Evolutionary conservation across 768 basidiomycete genomes (phyloP).

Genomic region (Tylopilus sp.): DNA sequence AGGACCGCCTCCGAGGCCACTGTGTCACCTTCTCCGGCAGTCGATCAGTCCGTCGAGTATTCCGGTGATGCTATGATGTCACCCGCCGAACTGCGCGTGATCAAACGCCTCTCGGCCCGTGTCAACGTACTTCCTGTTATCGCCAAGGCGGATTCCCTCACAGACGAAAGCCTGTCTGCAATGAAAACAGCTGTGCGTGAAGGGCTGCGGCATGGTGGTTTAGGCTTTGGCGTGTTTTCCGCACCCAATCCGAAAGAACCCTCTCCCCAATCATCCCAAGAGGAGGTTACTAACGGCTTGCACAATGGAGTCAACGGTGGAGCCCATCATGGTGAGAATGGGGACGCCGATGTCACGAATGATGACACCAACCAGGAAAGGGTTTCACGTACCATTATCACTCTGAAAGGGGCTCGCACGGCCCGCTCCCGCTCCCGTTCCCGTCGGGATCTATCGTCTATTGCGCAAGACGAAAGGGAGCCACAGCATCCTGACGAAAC

Average conservation of each 20-base stretch:
- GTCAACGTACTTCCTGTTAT: conserved; percentile 82
- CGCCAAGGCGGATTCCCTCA: conserved; percentile 77
- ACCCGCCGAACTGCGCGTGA: conserved; percentile 74
- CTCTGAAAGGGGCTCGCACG: conserved; percentile 45
- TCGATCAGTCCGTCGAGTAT: conserved; percentile 46
- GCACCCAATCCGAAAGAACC: conserved; percentile 32
- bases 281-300: conserved; percentile 13
- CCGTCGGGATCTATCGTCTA: conserved; percentile 62
- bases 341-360: conserved; percentile 28
- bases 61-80: conserved; percentile 65
- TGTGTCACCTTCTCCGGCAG: conserved; percentile 47
- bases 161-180: conserved; percentile 67
- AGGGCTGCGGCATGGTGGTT: conserved; percentile 60
- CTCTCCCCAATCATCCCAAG: conserved; percentile 11
- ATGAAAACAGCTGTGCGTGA: conserved; percentile 72
- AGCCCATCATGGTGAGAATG: conserved; percentile 29
- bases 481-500: conserved; percentile 53
- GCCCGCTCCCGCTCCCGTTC: conserved; percentile 71
- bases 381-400: conserved; percentile 71
- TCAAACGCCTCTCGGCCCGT: conserved; percentile 68
- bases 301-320: conserved; percentile 30
- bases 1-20: conserved; percentile 68
- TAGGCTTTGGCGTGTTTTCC: conserved; percentile 78
- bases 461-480: conserved; percentile 54
- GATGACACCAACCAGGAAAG: conserved; percentile 52